Conservation (phyloP, 345 rosid genomes). For the Dovyalis caffra region DNA sequence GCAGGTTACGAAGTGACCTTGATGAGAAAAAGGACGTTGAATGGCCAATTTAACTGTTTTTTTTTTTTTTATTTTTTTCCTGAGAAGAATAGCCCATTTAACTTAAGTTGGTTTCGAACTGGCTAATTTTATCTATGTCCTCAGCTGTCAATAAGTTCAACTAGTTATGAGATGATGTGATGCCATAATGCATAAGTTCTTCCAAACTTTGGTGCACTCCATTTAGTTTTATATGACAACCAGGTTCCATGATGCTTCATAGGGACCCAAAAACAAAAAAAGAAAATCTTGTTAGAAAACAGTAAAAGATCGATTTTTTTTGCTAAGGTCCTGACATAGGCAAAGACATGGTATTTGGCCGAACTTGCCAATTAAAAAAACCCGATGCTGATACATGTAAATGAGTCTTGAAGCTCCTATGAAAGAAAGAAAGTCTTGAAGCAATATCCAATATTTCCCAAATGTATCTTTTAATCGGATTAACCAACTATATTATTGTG, state of each 20-base stretch:
- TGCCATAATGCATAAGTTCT: not conserved
- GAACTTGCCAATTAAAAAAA: too few species aligned
- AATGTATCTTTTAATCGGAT: too few species aligned
- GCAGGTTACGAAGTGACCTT: not conserved
- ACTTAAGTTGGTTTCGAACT: not conserved
- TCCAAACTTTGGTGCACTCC: not conserved
- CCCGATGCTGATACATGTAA: too few species aligned
- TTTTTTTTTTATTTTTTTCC: too few species aligned
- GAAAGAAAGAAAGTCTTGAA: too few species aligned
- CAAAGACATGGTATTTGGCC: too few species aligned
- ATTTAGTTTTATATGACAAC: not conserved
- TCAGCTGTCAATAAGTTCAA: not conserved
- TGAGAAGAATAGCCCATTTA: not conserved
- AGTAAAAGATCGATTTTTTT: not conserved
- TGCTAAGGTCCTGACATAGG: not conserved
- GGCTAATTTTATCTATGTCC: not conserved
- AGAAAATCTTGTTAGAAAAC: not conserved
- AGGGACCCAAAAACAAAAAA: not conserved
- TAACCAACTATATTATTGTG: too few species aligned
- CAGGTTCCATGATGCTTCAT: not conserved
- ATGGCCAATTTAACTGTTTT: not conserved
- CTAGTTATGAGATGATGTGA: constrained; percentile 1
- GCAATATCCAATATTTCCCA: too few species aligned
- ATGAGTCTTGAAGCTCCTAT: too few species aligned
- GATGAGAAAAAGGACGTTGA: not conserved